Base-by-base conservation (phyloP, 2,329 filamentous ascomycete genomes). In the Gremmenia infestans region DNA sequence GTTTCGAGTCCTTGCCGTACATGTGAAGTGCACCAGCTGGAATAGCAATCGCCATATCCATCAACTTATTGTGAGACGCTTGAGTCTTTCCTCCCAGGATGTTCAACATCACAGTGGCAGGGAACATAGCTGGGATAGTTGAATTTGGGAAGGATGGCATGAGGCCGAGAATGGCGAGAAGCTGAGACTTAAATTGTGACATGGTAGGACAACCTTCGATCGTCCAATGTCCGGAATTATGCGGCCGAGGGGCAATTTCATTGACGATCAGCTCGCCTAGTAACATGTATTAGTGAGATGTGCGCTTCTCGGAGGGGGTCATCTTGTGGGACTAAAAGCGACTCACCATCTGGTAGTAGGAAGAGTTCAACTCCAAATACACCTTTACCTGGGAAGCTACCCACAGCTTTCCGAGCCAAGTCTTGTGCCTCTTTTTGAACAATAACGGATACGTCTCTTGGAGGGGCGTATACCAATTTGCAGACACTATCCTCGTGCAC, bases 361-460 rank as follows among this genome's bases (percentile, higher is more conserved):
- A 99, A 99, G 85, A 97, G 89, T 74, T 99, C 94, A 0, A 97
- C 93, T 0, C 93, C 94, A 72, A 97, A 99, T 35, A 96, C 89
- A 61, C 94, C 94, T 60, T 94, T 87, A 51, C 94, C 94, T 76
- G 86, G 85, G 53, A 99, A 87, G 51, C 83, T 87, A 43, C 82
- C 80, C 22, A 97, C 85, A 11, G 94, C 92, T 56, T 88, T 84
- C 63, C 84, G 83, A 0, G 92, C 94, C 0, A 97, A 78, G 43
- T 85, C 80, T 68, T 91, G 86, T 0, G 92, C 92, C 65, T 81
- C 75, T 61, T 82, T 72, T 58, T 82, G 81, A 40, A 88, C 78
- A 1, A 77, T 72, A 1, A 78, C 73, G 1, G 84, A 77, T 3
- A 95, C 85, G 6, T 81, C 79, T 39, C 92, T 81, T 1, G 93